phyloP scores from a whole-genome alignment of 2,329 filamentous ascomycete species.

The Bisporella sp. region DNA sequence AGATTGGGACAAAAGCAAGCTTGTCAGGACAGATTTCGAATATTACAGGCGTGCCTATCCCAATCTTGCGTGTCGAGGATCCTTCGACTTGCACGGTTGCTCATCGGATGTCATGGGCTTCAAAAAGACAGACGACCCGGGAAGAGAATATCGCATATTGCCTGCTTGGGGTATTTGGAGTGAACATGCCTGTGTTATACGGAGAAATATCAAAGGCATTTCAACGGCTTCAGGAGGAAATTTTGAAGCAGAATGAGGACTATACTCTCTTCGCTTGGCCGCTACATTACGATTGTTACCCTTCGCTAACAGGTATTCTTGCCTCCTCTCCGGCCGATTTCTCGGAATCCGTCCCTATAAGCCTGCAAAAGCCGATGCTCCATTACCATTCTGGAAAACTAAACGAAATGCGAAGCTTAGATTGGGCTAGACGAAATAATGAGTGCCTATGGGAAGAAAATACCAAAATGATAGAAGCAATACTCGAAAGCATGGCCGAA shows the following conservation, averaged over 20 bases:
- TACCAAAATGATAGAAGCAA: too few species aligned
- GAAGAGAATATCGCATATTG: neutral
- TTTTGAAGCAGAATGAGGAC: neutral
- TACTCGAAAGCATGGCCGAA: too few species aligned
- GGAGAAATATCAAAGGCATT: neutral
- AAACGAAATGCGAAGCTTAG: too few species aligned
- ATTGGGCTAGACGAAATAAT: too few species aligned
- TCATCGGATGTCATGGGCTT: neutral
- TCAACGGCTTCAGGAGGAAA: neutral
- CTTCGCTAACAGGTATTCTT: too few species aligned
- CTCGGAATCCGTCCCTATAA: too few species aligned
- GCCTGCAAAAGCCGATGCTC: too few species aligned
- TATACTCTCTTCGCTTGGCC: neutral
- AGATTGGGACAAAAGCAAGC: constrained; percentile 9
- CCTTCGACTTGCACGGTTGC: neutral
- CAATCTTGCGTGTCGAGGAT: neutral
- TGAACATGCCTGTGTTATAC: neutral
- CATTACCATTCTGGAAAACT: too few species aligned
- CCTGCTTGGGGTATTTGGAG: neutral
- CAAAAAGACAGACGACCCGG: neutral
- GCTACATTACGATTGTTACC: too few species aligned
- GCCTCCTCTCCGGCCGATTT: too few species aligned
- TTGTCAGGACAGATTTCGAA: neutral
- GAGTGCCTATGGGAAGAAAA: too few species aligned
- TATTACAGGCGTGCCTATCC: constrained; percentile 3